Evolutionary conservation across 2,329 filamentous ascomycete genomes (phyloP), one percentile per base, ranked within the genome.

Genomic region (Plectosphaerella sp.): DNA sequence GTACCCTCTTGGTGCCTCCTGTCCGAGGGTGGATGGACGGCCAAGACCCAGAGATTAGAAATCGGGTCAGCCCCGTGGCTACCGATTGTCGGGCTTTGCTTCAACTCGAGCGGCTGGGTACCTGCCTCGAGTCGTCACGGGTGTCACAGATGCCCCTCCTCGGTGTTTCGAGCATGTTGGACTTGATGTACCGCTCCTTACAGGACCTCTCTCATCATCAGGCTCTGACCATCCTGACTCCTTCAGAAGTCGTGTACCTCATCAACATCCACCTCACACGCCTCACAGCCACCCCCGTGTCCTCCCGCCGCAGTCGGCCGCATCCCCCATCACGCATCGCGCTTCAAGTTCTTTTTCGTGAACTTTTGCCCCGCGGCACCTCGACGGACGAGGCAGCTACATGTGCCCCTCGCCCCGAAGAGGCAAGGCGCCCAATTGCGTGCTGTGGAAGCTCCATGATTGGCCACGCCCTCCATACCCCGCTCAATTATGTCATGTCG

Each of bases 401-500:
- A 33, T 20, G 47, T 57, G 46, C 63, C 63, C 61, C 63, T 61
- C 61, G 16, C 47, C 51, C 55, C 24, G 9, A 50, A 48, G 24
- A 52, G 59, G 48, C 43, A 53, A 58, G 52, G 57, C 22, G 45
- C 49, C 51, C 39, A 52, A 70, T 70, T 62, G 64, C 67, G 67
- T 68, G 64, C 61, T 69, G 63, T 53, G 55, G 37, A 51, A 24
- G 48, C 14, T 9, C 15, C 46, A 14, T 64, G 50, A 68, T 69
- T 69, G 66, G 66, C 56, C 57, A 15, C 53, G 20, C 47, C 48
- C 43, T 52, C 54, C 51, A 49, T 49, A 33, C 36, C 50, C 46
- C 49, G 55, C 60, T 55, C 54, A 55, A 65, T 67, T 61, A 62
- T 66, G 64, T 64, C 64, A 67, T 67, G 37, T 57, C 33, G 39